Base-by-base conservation (phyloP, 257 asterid genomes). In the Catharanthus roseus region DNA sequence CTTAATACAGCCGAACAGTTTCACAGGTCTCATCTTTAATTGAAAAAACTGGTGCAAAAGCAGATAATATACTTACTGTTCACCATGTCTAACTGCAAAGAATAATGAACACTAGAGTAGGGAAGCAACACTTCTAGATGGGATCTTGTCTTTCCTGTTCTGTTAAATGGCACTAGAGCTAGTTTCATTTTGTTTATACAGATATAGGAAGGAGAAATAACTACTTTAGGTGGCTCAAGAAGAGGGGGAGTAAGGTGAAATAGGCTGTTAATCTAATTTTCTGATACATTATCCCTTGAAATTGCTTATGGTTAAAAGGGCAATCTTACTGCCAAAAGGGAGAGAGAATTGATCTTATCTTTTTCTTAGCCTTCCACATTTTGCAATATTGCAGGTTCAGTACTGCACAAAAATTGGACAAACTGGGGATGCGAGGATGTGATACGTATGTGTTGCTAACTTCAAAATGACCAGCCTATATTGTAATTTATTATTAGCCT, bases 381-480 rank as follows among this genome's bases (percentile, higher is more conserved):
- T 36, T 34, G 55, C 55, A 49, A 47, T 69, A 23, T 58, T 93
- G 86, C 96, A 95, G 99, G 83, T 95, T 91, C 83, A 89, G 92
- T 74, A 95, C 97, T 1, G 99, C 99, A 65, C 99, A 95, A 88
- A 95, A 95, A 78, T 83, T 95, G 72, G 99, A 95, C 90, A 95
- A 95, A 80, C 89, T 95, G 67, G 99, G 97, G 74, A 91, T 91
- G 99, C 96, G 99, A 74, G 97, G 99, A 74, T 91, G 99, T 81
- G 99, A 95, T 77, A 95, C 99, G 97, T 91, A 87, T 77, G 97
- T 74, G 41, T 64, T 57, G 76, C 66, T 72, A 67, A 44, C 77
- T 28, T 63, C 36, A 34, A 67, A 61, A 47, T 65, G 65, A 72
- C 55, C 71, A 53, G 41, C 36, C 58, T 70, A 72, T 61, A 54